Evolutionary conservation across 2,329 filamentous ascomycete species (phyloP), one percentile per base, ranked within the genome.

Genomic region (Pseudodiploospora longispora): DNA sequence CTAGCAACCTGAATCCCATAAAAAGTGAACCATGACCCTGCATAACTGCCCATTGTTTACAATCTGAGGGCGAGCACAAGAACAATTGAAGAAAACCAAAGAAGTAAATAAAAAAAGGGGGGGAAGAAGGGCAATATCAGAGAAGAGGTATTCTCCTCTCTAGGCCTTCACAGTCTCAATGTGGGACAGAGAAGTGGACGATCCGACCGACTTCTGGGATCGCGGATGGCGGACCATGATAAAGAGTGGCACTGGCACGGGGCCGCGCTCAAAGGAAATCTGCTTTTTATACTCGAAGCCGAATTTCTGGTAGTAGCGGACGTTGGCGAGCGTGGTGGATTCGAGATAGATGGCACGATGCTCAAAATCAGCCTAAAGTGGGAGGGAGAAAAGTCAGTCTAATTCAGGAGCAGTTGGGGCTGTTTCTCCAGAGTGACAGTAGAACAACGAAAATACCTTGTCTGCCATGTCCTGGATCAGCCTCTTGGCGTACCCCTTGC

Each of bases 151-250:
- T 19, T 19, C 19, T 19, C 19, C 19, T 19, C 19, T 19, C 19
- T 19, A 50, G 6, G 27, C 36, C 32, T 50, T 49, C 35, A 36
- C 39, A 9, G 30, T 43, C 27, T 51, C 50, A 31, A 47, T 38
- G 12, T 48, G 27, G 29, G 31, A 30, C 40, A 46, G 28, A 6
- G 30, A 52, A 39, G 27, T 36, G 30, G 56, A 48, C 19, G 55
- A 50, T 51, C 61, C 63, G 36, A 42, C 41, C 37, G 46, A 50
- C 43, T 59, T 57, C 43, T 53, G 52, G 39, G 52, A 52, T 55
- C 66, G 68, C 41, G 85, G 84, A 70, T 89, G 83, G 48, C 86
- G 74, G 42, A 91, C 82, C 87, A 94, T 94, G 65, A 89, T 84
- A 58, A 85, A 83, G 61, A 91, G 68, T 46, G 71, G 71, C 40